Evolutionary conservation across 2,329 filamentous ascomycete genomes (phyloP).

Genomic region (Paecilomyces sp.): DNA sequence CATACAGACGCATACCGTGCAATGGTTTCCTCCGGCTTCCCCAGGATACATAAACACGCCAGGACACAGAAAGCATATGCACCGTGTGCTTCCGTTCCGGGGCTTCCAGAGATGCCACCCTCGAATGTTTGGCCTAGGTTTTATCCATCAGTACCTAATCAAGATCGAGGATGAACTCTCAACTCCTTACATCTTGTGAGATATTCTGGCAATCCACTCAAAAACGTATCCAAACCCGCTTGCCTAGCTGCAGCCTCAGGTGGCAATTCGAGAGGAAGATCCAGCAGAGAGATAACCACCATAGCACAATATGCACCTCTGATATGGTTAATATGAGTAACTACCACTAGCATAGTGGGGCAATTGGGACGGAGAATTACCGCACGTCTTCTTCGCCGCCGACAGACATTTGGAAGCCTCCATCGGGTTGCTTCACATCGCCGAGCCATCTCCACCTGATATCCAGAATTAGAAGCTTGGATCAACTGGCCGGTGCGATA

Average conservation of each 20-base stretch:
- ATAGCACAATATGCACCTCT: slow-evolving; percentile 90
- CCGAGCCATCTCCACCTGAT: slow-evolving; percentile 76
- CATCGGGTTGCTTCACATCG: slow-evolving; percentile 74
- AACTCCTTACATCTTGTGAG: slow-evolving; percentile 64
- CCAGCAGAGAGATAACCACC: slow-evolving; percentile 73
- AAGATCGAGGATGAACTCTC: slow-evolving; percentile 1
- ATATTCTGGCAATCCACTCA: slow-evolving; percentile 70
- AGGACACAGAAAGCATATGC: slow-evolving; percentile 94
- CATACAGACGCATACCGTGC: slow-evolving; percentile 50
- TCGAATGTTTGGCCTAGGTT: slow-evolving; percentile 78
- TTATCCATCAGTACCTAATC: slow-evolving; percentile 8
- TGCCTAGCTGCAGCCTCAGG: slow-evolving; percentile 61
- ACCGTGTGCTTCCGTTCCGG: slow-evolving; percentile 86
- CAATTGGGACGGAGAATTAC: slow-evolving; percentile 40
- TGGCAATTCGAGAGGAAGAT: slow-evolving; percentile 73
- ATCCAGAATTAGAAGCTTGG: slow-evolving; percentile 14
- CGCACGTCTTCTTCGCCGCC: slow-evolving; percentile 90
- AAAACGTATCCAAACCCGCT: slow-evolving; percentile 58
- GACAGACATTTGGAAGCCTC: slow-evolving; percentile 80
- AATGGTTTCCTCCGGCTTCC: slow-evolving; percentile 67
- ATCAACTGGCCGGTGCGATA: not conserved
- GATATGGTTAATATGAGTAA: slow-evolving; percentile 12
- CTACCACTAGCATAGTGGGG: slow-evolving; percentile 9
- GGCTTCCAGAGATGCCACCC: slow-evolving; percentile 81
- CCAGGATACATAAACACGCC: slow-evolving; percentile 79